Evolutionary conservation across 2,329 filamentous ascomycete genomes (phyloP).

Genomic region (Exserohilum rostratum): DNA sequence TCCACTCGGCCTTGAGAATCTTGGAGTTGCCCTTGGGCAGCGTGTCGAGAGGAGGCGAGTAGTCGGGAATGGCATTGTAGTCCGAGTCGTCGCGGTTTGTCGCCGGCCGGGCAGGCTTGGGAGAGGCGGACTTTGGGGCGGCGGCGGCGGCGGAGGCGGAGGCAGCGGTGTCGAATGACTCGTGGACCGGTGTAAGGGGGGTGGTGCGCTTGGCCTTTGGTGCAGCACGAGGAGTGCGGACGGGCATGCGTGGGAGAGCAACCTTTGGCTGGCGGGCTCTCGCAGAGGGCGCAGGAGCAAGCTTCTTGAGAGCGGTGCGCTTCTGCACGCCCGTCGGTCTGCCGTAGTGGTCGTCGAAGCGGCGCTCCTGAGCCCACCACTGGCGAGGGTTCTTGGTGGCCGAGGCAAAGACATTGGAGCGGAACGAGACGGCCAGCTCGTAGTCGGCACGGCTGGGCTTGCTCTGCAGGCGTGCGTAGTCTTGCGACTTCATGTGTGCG

Average conservation of each 20-base stretch:
- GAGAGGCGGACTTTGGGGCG: constrained; percentile 37
- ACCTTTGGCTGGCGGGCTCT: constrained; percentile 42
- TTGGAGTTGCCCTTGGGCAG: constrained; percentile 68
- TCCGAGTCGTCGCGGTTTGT: constrained; percentile 83
- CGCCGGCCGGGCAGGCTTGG: constrained; percentile 50
- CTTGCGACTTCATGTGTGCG: constrained; percentile 43
- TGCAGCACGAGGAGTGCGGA: constrained; percentile 41
- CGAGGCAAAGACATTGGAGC: constrained; percentile 40
- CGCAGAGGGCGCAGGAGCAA: constrained; percentile 46
- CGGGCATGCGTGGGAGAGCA: constrained; percentile 38
- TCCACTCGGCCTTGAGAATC: constrained; percentile 85
- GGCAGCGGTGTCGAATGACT: constrained; percentile 47
- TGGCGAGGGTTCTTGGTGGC: constrained; percentile 51
- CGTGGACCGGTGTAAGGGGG: constrained; percentile 35
- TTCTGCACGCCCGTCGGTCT: constrained; percentile 52
- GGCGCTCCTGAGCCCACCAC: constrained; percentile 53
- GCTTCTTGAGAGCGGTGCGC: constrained; percentile 43
- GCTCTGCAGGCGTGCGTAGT: constrained; percentile 36
- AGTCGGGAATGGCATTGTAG: constrained; percentile 73
- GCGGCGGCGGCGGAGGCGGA: constrained; percentile 29
- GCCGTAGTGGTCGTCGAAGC: constrained; percentile 56
- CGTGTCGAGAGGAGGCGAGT: constrained; percentile 70
- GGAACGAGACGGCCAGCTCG: constrained; percentile 41
- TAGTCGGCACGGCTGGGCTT: constrained; percentile 48
- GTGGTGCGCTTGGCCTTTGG: constrained; percentile 47